phyloP scores from a whole-genome alignment of 768 basidiomycete genomes.

The Suillus weaverae region DNA sequence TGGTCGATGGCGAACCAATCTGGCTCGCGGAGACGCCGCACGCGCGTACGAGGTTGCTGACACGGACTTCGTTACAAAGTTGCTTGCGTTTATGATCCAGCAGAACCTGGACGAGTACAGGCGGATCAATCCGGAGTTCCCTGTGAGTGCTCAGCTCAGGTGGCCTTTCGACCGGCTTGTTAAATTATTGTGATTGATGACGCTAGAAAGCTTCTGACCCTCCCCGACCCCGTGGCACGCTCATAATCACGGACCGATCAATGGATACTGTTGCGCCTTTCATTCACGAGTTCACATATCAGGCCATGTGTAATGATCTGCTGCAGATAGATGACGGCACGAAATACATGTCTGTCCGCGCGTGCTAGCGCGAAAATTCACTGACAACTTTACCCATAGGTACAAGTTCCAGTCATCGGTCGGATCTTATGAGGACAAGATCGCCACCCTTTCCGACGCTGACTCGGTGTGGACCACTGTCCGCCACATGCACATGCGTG shows the following conservation, averaged over 20 bases:
- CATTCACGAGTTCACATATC: conserved; percentile 97
- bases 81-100: conserved; percentile 87
- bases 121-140: conserved; percentile 82
- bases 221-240: conserved; percentile 69
- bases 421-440: conserved; percentile 87
- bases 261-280: conserved; percentile 93
- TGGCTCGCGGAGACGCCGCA: conserved; percentile 70
- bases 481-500: conserved; percentile 98
- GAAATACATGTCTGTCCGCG: conserved; percentile 75
- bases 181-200: conserved; percentile 3
- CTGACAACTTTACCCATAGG: conserved; percentile 38
- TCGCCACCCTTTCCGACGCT: conserved; percentile 78
- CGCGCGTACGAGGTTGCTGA: conserved; percentile 70
- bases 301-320: conserved; percentile 97
- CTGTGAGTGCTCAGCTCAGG: conserved; percentile 50
- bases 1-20: conserved; percentile 76
- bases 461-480: conserved; percentile 92
- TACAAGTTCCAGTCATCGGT: conserved; percentile 92
- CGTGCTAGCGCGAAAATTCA: background rate
- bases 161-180: background rate
- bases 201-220: conserved; percentile 54
- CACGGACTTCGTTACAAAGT: conserved; percentile 74
- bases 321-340: conserved; percentile 84
- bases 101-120: conserved; percentile 83
- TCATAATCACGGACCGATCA: conserved; percentile 94